Conservation (phyloP, 140 eudicot species). For the Anethum foeniculum region DNA sequence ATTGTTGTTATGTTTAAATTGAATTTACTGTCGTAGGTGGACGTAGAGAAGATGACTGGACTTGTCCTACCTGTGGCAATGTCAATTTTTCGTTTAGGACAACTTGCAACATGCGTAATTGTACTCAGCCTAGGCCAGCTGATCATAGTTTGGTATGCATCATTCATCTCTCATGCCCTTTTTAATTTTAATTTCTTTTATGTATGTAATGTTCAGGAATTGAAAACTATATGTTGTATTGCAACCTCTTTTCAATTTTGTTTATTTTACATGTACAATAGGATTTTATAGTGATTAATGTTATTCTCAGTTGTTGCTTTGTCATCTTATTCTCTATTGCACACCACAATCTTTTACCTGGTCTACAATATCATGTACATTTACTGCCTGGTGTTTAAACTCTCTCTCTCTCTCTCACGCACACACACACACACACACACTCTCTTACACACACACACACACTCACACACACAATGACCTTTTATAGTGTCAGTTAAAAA, state of each 20-base stretch:
- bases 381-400: too few relatives aligned
- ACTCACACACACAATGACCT: too few relatives aligned
- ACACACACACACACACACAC: too few relatives aligned
- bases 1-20: background rate
- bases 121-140: slow-evolving; percentile 97
- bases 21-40: slow-evolving; percentile 48
- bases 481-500: too few relatives aligned
- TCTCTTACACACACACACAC: too few relatives aligned
- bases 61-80: slow-evolving; percentile 95
- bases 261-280: too few relatives aligned
- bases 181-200: background rate
- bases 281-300: too few relatives aligned
- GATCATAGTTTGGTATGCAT: slow-evolving; percentile 73
- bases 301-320: background rate
- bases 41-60: slow-evolving; percentile 98
- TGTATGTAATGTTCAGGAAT: background rate
- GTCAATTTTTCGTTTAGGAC: slow-evolving; percentile 91
- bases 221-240: too few relatives aligned
- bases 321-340: background rate
- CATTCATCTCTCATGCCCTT: background rate
- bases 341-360: background rate
- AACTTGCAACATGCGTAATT: slow-evolving; percentile 94
- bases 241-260: too few relatives aligned
- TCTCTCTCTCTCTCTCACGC: too few relatives aligned
- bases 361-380: background rate